Conservation (phyloP, 1,284 basidiomycete species). For the Tilletia horrida region DNA sequence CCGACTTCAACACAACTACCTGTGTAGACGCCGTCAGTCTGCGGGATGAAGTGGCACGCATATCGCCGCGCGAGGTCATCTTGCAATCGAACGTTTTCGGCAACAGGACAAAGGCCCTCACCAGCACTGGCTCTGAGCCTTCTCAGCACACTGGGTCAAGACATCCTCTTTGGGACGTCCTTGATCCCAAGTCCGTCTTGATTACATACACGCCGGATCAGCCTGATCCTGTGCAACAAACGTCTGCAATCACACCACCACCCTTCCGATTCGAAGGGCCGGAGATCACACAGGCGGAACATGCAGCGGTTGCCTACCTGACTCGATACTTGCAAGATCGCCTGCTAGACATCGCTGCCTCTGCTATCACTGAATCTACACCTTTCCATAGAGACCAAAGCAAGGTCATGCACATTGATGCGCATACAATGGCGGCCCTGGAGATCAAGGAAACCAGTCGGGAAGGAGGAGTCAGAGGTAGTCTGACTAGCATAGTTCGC, state of each 20-base stretch:
- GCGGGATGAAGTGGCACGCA: slow-evolving; percentile 48
- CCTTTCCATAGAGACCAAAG: neutral
- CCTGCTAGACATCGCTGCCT: slow-evolving; percentile 29
- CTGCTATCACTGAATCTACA: neutral
- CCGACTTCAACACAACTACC: slow-evolving; percentile 41
- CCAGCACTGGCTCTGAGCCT: neutral
- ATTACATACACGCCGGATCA: slow-evolving; percentile 13
- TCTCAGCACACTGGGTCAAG: neutral
- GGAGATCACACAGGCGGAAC: slow-evolving; percentile 16
- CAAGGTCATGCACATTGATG: slow-evolving; percentile 47
- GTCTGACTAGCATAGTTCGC: slow-evolving; percentile 41
- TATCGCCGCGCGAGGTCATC: slow-evolving; percentile 45
- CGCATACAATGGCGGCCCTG: slow-evolving; percentile 47
- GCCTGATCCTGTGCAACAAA: neutral
- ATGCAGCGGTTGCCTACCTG: slow-evolving; percentile 33
- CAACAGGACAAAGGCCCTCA: neutral
- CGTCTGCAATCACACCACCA: neutral
- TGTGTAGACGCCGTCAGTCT: slow-evolving; percentile 36
- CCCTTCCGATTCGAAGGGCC: neutral
- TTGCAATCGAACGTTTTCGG: slow-evolving; percentile 26
- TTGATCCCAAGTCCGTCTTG: slow-evolving; percentile 10
- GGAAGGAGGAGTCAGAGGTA: slow-evolving; percentile 41
- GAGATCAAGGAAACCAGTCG: slow-evolving; percentile 39
- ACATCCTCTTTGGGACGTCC: slow-evolving; percentile 26
- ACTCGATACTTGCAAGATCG: slow-evolving; percentile 46